Percentiles rank a stretch among this genome's conserved stretches.
phyloP scores from a whole-genome alignment of 148 eudicot genomes.

The Rhododendron ovatum region DNA sequence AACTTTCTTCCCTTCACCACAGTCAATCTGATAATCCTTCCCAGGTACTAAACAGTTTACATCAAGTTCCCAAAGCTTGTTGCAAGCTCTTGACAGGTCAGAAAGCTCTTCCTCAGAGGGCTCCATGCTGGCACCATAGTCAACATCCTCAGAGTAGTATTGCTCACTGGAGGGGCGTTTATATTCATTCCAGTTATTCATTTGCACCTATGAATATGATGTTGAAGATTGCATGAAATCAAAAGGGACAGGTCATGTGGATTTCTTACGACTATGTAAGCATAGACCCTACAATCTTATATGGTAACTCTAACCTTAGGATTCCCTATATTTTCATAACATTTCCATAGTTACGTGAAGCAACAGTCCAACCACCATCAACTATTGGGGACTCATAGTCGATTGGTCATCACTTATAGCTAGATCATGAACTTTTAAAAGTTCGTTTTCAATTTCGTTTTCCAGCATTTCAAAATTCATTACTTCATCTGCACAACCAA shows the following conservation, averaged over 20 bases:
- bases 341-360: neutral
- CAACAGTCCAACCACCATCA: neutral
- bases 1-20: constrained; percentile 90
- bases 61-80: constrained; percentile 95
- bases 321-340: neutral
- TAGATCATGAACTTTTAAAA: neutral
- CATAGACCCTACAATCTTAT: neutral
- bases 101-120: constrained; percentile 68
- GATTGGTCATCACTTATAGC: neutral
- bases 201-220: constrained; percentile 42
- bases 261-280: neutral
- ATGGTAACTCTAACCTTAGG: neutral
- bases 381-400: neutral
- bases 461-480: neutral
- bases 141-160: constrained; percentile 59
- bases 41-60: constrained; percentile 76
- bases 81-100: constrained; percentile 70
- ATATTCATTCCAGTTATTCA: constrained; percentile 66
- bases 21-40: constrained; percentile 76
- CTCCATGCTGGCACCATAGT: constrained; percentile 37
- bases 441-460: neutral
- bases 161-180: constrained; percentile 69
- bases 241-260: neutral
- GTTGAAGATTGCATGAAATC: neutral
- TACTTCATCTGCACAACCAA: neutral